A percentile compares a stretch with the other conserved stretches of the same genome.
Evolutionary conservation across 768 basidiomycete genomes (phyloP).

Genomic region (Tephrocybe rancida): DNA sequence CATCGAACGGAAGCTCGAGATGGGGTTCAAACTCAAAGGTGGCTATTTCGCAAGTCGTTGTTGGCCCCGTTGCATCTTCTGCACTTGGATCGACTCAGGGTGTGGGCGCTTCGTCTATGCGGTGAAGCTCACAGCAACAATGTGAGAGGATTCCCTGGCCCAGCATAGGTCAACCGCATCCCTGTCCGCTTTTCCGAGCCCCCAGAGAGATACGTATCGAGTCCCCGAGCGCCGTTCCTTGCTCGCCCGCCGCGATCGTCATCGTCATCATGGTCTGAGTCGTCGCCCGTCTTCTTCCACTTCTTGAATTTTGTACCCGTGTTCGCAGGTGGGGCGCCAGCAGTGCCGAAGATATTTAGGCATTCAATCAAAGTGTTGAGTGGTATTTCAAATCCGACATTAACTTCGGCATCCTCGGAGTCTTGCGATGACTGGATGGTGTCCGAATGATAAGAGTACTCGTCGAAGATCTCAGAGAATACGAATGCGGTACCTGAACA

Average conservation of each 20-base stretch:
- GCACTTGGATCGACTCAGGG: slow-evolving; percentile 42
- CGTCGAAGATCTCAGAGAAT: slow-evolving; percentile 75
- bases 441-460: slow-evolving; percentile 66
- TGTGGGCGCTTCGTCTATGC: not conserved
- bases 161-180: slow-evolving; percentile 84
- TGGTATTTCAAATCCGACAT: slow-evolving; percentile 76
- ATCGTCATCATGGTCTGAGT: slow-evolving; percentile 44
- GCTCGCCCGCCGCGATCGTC: slow-evolving; percentile 39
- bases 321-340: slow-evolving; percentile 42
- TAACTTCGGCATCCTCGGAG: slow-evolving; percentile 32
- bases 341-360: slow-evolving; percentile 92
- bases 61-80: slow-evolving; percentile 80
- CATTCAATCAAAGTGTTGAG: slow-evolving; percentile 86
- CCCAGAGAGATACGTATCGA: slow-evolving; percentile 63
- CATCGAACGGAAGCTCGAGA: slow-evolving; percentile 79
- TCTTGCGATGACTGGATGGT: slow-evolving; percentile 24
- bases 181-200: slow-evolving; percentile 70
- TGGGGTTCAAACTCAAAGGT: slow-evolving; percentile 85
- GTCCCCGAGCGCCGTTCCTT: slow-evolving; percentile 26
- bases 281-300: slow-evolving; percentile 51
- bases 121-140: slow-evolving; percentile 65
- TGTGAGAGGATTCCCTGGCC: slow-evolving; percentile 76
- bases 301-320: slow-evolving; percentile 42
- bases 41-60: slow-evolving; percentile 84
- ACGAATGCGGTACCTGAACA: slow-evolving; percentile 83